These are phyloP conservation scores for Gastrolobium bilobum DNA, from an alignment of 306 rosid genomes.

Conservation along the genomic window DNA sequence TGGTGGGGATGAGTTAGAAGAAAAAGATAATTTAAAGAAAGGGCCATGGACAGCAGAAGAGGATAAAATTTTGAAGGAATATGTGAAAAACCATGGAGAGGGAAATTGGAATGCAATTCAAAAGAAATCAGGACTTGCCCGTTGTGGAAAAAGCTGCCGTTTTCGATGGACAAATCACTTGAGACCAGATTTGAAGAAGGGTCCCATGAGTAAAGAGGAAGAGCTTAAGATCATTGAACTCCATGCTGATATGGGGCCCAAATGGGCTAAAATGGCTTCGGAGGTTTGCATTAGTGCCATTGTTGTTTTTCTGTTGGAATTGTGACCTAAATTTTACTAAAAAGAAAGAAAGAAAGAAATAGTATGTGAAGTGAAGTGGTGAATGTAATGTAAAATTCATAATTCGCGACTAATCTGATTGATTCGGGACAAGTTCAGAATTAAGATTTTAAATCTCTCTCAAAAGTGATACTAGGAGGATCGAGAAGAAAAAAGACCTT, in stretches of 20 bases:
- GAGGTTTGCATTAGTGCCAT: conserved; percentile 38
- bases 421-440: too few species aligned
- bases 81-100: conserved; percentile 69
- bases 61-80: conserved; percentile 68
- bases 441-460: too few species aligned
- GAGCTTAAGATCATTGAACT: conserved; percentile 54
- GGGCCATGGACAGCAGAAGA: conserved; percentile 85
- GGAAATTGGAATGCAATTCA: conserved; percentile 84
- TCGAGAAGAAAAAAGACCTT: too few species aligned
- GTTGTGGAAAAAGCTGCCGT: conserved; percentile 88
- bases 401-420: too few species aligned
- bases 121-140: conserved; percentile 68
- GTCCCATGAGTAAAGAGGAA: conserved; percentile 66
- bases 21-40: conserved; percentile 59
- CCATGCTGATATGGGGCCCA: conserved; percentile 74
- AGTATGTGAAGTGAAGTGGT: too few species aligned
- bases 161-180: conserved; percentile 84
- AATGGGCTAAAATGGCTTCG: conserved; percentile 79
- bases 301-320: too few species aligned
- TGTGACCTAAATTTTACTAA: too few species aligned
- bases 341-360: too few species aligned
- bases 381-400: too few species aligned
- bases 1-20: conserved; percentile 43
- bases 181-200: conserved; percentile 71
- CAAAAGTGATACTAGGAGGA: too few species aligned